Evolutionary conservation across 495 filamentous ascomycete genomes (phyloP), one percentile per base, ranked within the genome.

Genomic region (Staphylotrichum tortipilum): DNA sequence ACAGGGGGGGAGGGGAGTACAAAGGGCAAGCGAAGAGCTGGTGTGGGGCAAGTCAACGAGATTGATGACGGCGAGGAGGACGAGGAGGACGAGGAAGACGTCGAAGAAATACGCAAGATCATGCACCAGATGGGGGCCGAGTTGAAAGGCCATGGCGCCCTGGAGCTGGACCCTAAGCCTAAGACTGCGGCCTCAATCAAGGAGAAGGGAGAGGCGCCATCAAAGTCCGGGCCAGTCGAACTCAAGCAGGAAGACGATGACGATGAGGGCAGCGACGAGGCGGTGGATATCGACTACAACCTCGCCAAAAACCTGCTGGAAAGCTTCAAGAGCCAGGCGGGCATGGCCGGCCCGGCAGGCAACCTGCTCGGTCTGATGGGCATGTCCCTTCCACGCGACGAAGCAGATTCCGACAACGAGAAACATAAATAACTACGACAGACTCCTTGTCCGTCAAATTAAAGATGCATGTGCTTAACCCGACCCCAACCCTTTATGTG

Each of bases 301-400:
- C 77, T 98, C 5, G 90, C 86, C 30, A 88, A 87, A 62, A 96
- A 95, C 60, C 65, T 96, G 19, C 70, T 96, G n/a, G 86, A 95
- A 68, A 87, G 84, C 59, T 88, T 97, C 60, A 92, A 94, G 56
- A 81, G 83, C 23, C 90, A 96, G 62, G 87, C 71, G 5, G 91
- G 91, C 31, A 76, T 84, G 67, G 72, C 89, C 11, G 91, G 91
- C 0, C 91, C 91, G 2, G 84, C 82, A 4, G 83, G 90, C 1
- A 96, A 94, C 63, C 64, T 97, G 49, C 72, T 97, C 55, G 82
- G 81, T 4, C 76, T 89, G 73, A 82, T 95, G 87, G 86, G 88
- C 23, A 70, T 95, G 54, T 69, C 76, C 29, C 68, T 95, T 51
- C 90, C 90, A 0, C 73, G 85, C 52, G 86, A 94, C 60, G 89